Evolutionary conservation across 768 basidiomycete genomes (phyloP).

Genomic region (Pholiota conissans): DNA sequence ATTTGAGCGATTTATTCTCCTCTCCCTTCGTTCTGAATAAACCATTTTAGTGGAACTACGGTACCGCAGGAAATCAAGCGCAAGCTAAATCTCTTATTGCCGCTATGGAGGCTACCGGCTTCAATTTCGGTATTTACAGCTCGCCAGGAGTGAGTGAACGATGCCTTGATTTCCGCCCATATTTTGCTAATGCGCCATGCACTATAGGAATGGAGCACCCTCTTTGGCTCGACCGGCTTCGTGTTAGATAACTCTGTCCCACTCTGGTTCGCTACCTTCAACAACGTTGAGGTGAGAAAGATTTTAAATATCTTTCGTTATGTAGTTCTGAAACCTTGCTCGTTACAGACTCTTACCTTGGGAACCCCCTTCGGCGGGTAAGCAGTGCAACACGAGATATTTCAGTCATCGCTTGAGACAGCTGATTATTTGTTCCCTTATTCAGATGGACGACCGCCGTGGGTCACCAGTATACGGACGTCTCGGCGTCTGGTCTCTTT

Average conservation of each 20-base stretch:
- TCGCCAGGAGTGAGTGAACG: conserved; percentile 15
- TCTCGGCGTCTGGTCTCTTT: conserved; percentile 25
- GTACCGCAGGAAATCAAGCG: conserved; percentile 16
- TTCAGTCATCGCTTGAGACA: not conserved
- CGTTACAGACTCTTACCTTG: conserved; percentile 14
- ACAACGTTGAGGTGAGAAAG: conserved; percentile 18
- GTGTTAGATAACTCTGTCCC: conserved; percentile 19
- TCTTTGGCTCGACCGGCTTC: conserved; percentile 19
- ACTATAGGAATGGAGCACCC: conserved; percentile 17
- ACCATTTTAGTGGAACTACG: conserved; percentile 18
- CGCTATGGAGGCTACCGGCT: conserved; percentile 18
- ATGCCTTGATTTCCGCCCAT: not conserved
- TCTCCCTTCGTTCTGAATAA: not conserved
- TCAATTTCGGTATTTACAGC: conserved; percentile 20
- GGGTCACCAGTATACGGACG: conserved; percentile 27
- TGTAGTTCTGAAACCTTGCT: not conserved
- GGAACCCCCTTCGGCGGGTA: conserved; percentile 20
- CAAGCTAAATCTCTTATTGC: conserved; percentile 16
- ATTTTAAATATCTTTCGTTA: not conserved
- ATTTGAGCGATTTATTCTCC: not conserved
- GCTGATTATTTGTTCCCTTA: not conserved
- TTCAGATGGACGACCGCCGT: conserved; percentile 24
- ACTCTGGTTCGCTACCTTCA: conserved; percentile 23
- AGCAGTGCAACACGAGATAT: not conserved
- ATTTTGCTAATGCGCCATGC: not conserved